Conservation (phyloP, 345 rosid genomes). For the Brassica juncea region DNA sequence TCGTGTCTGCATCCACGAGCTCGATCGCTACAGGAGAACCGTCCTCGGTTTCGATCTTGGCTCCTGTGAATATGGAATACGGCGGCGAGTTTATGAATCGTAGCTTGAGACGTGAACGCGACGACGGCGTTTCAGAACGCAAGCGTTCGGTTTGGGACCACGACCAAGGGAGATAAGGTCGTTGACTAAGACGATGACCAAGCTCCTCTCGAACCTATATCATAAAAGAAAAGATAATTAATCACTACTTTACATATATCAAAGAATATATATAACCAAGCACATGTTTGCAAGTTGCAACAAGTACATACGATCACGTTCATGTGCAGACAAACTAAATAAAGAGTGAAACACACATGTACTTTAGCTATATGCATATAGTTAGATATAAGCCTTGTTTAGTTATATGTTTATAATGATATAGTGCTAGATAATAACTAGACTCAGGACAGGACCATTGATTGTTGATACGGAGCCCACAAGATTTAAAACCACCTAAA, state of each 20-base stretch:
- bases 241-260: constrained; percentile 2
- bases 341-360: neutral
- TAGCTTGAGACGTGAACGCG: constrained; percentile 45
- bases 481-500: neutral
- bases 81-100: constrained; percentile 46
- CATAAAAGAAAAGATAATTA: neutral
- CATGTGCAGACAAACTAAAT: neutral
- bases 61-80: constrained; percentile 54
- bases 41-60: constrained; percentile 52
- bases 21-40: constrained; percentile 47
- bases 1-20: constrained; percentile 51
- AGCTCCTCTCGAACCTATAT: constrained; percentile 55
- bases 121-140: constrained; percentile 38
- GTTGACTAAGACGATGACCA: constrained; percentile 30
- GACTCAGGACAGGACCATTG: constrained; percentile 22
- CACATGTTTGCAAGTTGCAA: neutral
- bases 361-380: neutral
- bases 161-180: constrained; percentile 9
- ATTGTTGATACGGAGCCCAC: constrained; percentile 23
- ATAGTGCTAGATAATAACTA: neutral
- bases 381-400: neutral
- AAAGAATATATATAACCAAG: neutral
- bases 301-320: neutral
- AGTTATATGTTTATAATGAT: constrained; percentile 6
- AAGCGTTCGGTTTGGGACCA: constrained; percentile 32